A percentile compares a stretch with the other conserved stretches of the same genome.
Conservation (phyloP, 169 alveolate species). For the Cryptosporidium baileyi region DNA sequence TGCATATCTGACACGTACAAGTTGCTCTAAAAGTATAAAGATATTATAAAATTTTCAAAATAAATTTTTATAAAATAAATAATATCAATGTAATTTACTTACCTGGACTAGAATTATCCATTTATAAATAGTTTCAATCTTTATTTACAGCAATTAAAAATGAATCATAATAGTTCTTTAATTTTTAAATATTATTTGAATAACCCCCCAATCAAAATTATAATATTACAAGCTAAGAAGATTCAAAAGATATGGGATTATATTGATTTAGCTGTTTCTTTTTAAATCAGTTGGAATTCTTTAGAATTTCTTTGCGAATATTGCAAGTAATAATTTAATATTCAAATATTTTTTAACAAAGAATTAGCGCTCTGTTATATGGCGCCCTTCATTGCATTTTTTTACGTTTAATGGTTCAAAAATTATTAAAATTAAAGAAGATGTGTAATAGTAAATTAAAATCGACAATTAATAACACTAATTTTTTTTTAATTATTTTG, state of each 20-base stretch:
- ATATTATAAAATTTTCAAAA: not conserved
- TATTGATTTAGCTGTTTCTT: too few species aligned
- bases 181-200: not conserved
- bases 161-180: not conserved
- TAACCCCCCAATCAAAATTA: not conserved
- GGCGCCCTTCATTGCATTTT: not conserved
- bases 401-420: not conserved
- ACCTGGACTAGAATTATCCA: slow-evolving; percentile 68
- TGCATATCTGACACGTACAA: slow-evolving; percentile 54
- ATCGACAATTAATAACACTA: too few species aligned
- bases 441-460: too few species aligned
- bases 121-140: not conserved
- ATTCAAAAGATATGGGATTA: too few species aligned
- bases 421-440: too few species aligned
- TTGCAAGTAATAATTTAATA: too few species aligned
- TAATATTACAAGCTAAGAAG: not conserved
- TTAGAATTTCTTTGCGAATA: too few species aligned
- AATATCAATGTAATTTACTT: not conserved
- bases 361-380: too few species aligned
- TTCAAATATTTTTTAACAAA: too few species aligned
- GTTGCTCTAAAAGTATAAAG: slow-evolving; percentile 14
- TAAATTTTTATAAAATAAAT: not conserved
- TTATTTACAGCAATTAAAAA: not conserved
- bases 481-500: too few species aligned
- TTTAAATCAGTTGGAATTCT: too few species aligned